phyloP scores from a whole-genome alignment of 352 stramenopile species.

The Pythium monospermum region DNA sequence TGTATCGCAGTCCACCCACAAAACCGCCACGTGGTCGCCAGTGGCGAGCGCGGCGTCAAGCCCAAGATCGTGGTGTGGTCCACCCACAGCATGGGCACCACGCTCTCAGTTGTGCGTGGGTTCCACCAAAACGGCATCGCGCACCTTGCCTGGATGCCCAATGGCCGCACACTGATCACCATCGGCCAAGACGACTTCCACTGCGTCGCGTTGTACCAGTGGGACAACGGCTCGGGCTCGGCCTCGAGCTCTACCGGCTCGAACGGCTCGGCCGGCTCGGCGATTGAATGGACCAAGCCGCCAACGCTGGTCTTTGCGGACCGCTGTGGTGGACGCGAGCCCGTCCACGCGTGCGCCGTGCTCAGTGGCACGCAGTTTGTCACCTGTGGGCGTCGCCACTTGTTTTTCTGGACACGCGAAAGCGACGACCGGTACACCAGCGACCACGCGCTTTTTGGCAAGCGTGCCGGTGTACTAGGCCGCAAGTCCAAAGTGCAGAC shows the following conservation, averaged over 20 bases:
- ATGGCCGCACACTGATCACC: constrained; percentile 55
- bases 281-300: constrained; percentile 50
- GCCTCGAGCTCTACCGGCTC: constrained; percentile 3
- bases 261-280: background rate
- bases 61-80: constrained; percentile 75
- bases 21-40: constrained; percentile 43
- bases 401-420: constrained; percentile 75
- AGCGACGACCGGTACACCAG: constrained; percentile 49
- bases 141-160: constrained; percentile 71
- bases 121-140: constrained; percentile 64
- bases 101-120: constrained; percentile 57
- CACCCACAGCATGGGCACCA: constrained; percentile 26
- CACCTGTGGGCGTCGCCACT: constrained; percentile 50
- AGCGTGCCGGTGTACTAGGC: constrained; percentile 50
- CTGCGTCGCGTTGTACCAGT: constrained; percentile 76
- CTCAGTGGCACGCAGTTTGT: constrained; percentile 53
- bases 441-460: constrained; percentile 39
- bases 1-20: constrained; percentile 51
- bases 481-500: constrained; percentile 69
- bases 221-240: constrained; percentile 26
- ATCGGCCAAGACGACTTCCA: constrained; percentile 66
- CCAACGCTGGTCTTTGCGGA: constrained; percentile 51
- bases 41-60: constrained; percentile 44
- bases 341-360: constrained; percentile 38
- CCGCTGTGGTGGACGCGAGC: constrained; percentile 39